phyloP scores from a whole-genome alignment of 306 rosid genomes.

The Coriaria nepalensis region DNA sequence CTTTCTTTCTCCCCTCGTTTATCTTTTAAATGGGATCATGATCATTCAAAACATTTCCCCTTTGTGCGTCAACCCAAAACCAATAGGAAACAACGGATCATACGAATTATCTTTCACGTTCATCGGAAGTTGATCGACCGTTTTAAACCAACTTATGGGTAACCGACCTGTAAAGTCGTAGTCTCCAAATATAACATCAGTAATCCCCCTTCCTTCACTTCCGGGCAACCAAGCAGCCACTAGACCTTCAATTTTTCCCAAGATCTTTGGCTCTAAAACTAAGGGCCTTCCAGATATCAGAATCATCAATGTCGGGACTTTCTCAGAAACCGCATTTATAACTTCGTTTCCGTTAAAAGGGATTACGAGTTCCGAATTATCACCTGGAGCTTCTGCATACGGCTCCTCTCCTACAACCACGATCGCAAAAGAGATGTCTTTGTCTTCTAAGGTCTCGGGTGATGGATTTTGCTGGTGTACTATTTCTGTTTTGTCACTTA shows the following conservation, averaged over 20 bases:
- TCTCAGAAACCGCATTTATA: slow-evolving; percentile 1
- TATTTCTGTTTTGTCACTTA: slow-evolving; percentile 49
- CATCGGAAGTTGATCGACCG: slow-evolving; percentile 12
- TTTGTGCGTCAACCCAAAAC: neutral
- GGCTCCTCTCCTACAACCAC: slow-evolving; percentile 40
- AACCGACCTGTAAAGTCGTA: slow-evolving; percentile 6
- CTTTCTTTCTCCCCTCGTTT: too few species aligned
- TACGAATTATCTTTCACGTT: slow-evolving; percentile 6
- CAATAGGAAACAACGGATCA: slow-evolving; percentile 9
- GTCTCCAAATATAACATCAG: slow-evolving; percentile 3
- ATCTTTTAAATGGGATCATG: too few species aligned
- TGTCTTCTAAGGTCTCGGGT: slow-evolving; percentile 26
- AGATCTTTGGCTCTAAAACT: neutral
- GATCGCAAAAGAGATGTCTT: slow-evolving; percentile 53
- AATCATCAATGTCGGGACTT: neutral
- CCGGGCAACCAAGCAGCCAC: slow-evolving; percentile 12
- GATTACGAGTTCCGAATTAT: slow-evolving; percentile 5
- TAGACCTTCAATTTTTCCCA: slow-evolving; percentile 7
- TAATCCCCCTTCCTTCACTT: slow-evolving; percentile 1
- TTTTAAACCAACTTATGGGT: slow-evolving; percentile 7
- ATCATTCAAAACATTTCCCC: too few species aligned
- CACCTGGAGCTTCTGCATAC: slow-evolving; percentile 5
- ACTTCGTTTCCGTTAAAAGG: neutral
- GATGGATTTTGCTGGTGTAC: slow-evolving; percentile 44
- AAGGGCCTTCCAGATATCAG: slow-evolving; percentile 10